Evolutionary conservation across 2,329 filamentous ascomycete genomes (phyloP).

Genomic region (Cladosporium austrohemisphaericum): DNA sequence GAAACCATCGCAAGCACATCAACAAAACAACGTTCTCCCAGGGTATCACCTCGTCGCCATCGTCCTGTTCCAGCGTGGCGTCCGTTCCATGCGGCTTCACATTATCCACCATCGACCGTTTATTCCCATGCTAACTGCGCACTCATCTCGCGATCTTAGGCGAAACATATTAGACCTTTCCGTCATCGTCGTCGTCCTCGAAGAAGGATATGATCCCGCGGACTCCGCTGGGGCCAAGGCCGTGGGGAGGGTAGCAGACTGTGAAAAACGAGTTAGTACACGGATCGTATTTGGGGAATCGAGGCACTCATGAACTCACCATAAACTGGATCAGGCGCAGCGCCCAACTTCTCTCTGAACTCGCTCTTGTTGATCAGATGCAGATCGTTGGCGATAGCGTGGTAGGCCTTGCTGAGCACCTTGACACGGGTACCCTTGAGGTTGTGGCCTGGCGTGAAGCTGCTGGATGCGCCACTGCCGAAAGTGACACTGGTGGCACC

Average conservation of each 20-base stretch:
- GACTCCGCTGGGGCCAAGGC: slow-evolving; percentile 75
- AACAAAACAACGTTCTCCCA: no score
- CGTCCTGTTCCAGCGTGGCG: no score
- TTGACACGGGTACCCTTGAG: slow-evolving; percentile 75
- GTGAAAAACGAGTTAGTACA: slow-evolving; percentile 13
- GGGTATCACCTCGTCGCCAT: no score
- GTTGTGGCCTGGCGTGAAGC: slow-evolving; percentile 75
- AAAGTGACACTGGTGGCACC: slow-evolving; percentile 74
- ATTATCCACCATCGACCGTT: no score
- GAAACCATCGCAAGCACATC: no score
- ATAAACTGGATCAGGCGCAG: slow-evolving; percentile 76
- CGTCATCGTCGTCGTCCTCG: slow-evolving; percentile 57
- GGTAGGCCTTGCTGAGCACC: slow-evolving; percentile 78
- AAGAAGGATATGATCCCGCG: slow-evolving; percentile 89
- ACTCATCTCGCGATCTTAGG: no score
- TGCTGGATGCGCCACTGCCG: slow-evolving; percentile 73
- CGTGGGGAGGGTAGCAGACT: slow-evolving; percentile 84
- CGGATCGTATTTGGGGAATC: neutral
- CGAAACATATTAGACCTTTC: slow-evolving; percentile 24
- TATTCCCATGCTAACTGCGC: no score
- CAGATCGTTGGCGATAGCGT: slow-evolving; percentile 74
- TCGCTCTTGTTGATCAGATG: slow-evolving; percentile 79
- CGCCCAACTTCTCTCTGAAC: slow-evolving; percentile 87
- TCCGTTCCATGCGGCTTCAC: no score
- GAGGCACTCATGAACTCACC: slow-evolving; percentile 24